phyloP scores from a whole-genome alignment of 495 filamentous ascomycete genomes.

The Penicillium goetzii region DNA sequence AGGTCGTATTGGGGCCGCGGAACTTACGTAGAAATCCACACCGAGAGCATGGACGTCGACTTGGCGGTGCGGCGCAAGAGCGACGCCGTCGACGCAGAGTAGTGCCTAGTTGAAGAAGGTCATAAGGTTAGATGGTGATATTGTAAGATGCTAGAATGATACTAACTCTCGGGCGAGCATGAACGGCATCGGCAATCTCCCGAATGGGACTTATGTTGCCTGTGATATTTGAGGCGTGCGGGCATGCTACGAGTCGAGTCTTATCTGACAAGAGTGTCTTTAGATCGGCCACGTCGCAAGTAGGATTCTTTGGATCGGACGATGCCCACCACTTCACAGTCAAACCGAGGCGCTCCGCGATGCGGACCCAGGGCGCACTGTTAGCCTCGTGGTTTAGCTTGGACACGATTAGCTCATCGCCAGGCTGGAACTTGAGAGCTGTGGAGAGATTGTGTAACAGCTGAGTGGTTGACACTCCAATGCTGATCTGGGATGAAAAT shows the following conservation, averaged over 20 bases:
- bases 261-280: conserved; percentile 56
- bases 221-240: conserved; percentile 70
- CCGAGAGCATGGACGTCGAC: conserved; percentile 67
- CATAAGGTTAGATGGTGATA: neutral
- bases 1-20: neutral
- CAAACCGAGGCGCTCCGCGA: conserved; percentile 61
- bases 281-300: conserved; percentile 57
- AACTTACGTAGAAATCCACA: conserved; percentile 68
- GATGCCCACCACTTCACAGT: conserved; percentile 67
- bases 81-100: conserved; percentile 64
- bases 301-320: conserved; percentile 50
- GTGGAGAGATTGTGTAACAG: conserved; percentile 71
- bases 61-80: conserved; percentile 68
- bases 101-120: conserved; percentile 35
- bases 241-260: conserved; percentile 69
- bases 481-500: conserved; percentile 28
- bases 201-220: conserved; percentile 68
- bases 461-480: conserved; percentile 72
- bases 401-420: conserved; percentile 67
- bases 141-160: neutral
- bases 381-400: conserved; percentile 75
- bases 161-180: conserved; percentile 46
- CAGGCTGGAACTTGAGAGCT: conserved; percentile 58
- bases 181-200: conserved; percentile 49
- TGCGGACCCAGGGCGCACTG: conserved; percentile 65